phyloP scores from a whole-genome alignment of 495 filamentous ascomycete genomes.

The Melanomma pulvis-pyrius region DNA sequence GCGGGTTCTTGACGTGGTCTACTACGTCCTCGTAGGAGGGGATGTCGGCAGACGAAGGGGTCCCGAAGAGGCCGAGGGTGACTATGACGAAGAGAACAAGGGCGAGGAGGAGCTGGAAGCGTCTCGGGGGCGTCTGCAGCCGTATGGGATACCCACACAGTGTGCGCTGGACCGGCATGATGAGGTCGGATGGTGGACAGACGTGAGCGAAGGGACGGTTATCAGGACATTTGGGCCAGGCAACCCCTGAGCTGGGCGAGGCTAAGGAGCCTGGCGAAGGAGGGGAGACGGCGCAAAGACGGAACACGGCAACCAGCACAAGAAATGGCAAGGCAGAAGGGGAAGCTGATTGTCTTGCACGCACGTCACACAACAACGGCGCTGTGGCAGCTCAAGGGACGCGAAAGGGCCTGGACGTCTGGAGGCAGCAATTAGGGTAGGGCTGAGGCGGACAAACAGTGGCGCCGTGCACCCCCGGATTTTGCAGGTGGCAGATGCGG shows the following conservation, averaged over 20 bases:
- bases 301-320: neutral
- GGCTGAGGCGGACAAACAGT: constrained; percentile 12
- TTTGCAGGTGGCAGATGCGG: neutral
- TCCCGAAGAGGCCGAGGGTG: constrained; percentile 44
- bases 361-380: neutral
- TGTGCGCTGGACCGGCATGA: constrained; percentile 57
- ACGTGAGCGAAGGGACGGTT: neutral
- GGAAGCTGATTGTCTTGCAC: neutral
- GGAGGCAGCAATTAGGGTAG: neutral
- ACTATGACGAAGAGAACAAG: constrained; percentile 47
- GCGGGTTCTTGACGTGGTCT: constrained; percentile 39
- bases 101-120: constrained; percentile 41
- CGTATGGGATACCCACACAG: constrained; percentile 47
- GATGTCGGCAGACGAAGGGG: constrained; percentile 38
- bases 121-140: constrained; percentile 40
- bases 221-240: neutral
- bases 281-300: neutral
- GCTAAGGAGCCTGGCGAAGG: neutral
- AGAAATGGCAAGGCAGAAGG: neutral
- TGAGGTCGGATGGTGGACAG: constrained; percentile 2
- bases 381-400: neutral
- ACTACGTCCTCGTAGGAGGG: constrained; percentile 42
- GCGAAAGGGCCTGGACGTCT: neutral
- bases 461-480: constrained; percentile 16
- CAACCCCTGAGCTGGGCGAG: neutral